phyloP scores from a whole-genome alignment of 495 filamentous ascomycete genomes.

The Daldinia caldariorum region DNA sequence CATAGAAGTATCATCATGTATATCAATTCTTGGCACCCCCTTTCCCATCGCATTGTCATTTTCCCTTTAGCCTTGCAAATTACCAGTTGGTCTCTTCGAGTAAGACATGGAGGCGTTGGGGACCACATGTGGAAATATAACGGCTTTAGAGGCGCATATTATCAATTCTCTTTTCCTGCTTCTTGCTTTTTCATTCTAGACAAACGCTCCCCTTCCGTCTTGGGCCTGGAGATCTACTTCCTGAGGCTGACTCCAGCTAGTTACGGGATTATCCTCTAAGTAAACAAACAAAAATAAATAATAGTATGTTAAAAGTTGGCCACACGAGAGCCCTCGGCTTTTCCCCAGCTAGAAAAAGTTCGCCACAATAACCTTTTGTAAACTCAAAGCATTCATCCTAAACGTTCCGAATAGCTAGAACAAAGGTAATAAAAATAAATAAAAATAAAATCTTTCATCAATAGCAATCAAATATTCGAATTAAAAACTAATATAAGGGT shows the following conservation, averaged over 20 bases:
- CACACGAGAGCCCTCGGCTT: too few species aligned
- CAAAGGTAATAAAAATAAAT: too few species aligned
- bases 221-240: background rate
- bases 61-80: background rate
- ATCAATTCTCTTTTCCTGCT: background rate
- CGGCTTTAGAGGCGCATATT: background rate
- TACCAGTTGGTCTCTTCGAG: background rate
- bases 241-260: background rate
- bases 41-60: background rate
- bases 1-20: constrained; percentile 28
- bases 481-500: too few species aligned
- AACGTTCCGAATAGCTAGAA: too few species aligned
- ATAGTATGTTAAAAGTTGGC: too few species aligned
- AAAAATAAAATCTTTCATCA: too few species aligned
- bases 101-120: background rate
- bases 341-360: too few species aligned
- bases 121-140: background rate
- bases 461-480: too few species aligned
- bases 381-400: too few species aligned
- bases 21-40: background rate
- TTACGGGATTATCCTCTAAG: background rate
- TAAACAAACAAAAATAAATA: too few species aligned
- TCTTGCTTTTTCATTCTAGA: constrained; percentile 1
- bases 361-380: too few species aligned
- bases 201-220: background rate